A percentile compares a stretch with the other conserved stretches of the same genome.
phyloP scores from a whole-genome alignment of 1,139 yeast genomes.

The Suhomyces choctaworum region DNA sequence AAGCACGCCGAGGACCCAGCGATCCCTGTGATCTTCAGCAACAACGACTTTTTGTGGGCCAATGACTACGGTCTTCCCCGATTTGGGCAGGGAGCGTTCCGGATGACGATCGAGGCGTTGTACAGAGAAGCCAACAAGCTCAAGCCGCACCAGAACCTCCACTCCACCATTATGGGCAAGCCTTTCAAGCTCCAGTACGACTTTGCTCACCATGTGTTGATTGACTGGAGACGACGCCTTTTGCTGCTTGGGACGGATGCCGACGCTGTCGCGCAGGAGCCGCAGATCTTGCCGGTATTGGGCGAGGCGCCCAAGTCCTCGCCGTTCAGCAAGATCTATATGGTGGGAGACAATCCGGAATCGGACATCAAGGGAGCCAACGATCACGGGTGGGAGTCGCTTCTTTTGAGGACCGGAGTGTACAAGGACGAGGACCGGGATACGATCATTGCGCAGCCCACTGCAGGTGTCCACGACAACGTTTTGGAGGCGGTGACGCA shows the following conservation, averaged over 20 bases:
- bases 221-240: slow-evolving; percentile 53
- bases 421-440: slow-evolving; percentile 67
- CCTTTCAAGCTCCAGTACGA: slow-evolving; percentile 82
- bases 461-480: slow-evolving; percentile 50
- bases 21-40: slow-evolving; percentile 81
- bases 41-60: slow-evolving; percentile 89
- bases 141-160: slow-evolving; percentile 38
- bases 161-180: slow-evolving; percentile 74
- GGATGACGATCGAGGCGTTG: slow-evolving; percentile 62
- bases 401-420: slow-evolving; percentile 86
- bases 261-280: neutral
- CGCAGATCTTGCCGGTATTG: slow-evolving; percentile 38
- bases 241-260: neutral
- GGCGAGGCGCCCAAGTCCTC: slow-evolving; percentile 35
- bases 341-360: slow-evolving; percentile 97
- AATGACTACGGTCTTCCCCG: slow-evolving; percentile 78
- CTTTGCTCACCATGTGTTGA: slow-evolving; percentile 73
- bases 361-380: slow-evolving; percentile 91
- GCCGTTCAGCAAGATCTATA: slow-evolving; percentile 63
- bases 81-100: slow-evolving; percentile 91
- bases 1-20: slow-evolving; percentile 46
- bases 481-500: slow-evolving; percentile 46
- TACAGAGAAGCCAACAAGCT: slow-evolving; percentile 59
- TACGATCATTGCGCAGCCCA: slow-evolving; percentile 39
- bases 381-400: slow-evolving; percentile 82